A percentile compares a stretch with the other conserved stretches of the same genome.
These are phyloP conservation scores for Tuctoria greenei DNA, from an alignment of 176 grass and related monocot species.

Conservation along the genomic window DNA sequence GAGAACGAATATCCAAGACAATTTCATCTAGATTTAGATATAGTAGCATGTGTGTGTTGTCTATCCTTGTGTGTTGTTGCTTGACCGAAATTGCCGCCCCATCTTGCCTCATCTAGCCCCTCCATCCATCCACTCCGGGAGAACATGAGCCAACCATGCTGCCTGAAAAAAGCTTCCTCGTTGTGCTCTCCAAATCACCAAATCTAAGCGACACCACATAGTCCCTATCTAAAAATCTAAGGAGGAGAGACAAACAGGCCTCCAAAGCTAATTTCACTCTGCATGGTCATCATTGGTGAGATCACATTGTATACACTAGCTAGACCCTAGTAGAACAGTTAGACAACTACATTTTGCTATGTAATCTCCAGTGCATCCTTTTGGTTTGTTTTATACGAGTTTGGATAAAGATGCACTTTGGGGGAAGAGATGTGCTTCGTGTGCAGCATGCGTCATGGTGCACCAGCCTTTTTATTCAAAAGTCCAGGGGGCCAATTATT, in stretches of 20 bases:
- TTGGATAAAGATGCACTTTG: constrained; percentile 26
- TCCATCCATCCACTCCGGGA: background rate
- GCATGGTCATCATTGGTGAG: background rate
- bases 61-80: background rate
- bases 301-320: background rate
- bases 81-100: constrained; percentile 14
- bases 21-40: constrained; percentile 8
- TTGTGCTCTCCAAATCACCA: constrained; percentile 37
- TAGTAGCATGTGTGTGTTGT: background rate
- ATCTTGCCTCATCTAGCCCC: background rate
- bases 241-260: background rate
- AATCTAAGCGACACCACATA: constrained; percentile 17
- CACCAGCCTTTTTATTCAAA: constrained; percentile 2
- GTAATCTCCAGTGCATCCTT: background rate
- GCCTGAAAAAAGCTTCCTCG: background rate
- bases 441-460: constrained; percentile 21
- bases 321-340: background rate
- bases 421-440: background rate
- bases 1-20: background rate
- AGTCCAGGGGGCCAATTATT: constrained; percentile 36
- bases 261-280: background rate
- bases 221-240: constrained; percentile 32
- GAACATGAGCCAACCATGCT: constrained; percentile 26
- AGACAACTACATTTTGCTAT: background rate
- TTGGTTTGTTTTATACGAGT: background rate